These are phyloP conservation scores for Quambalaria eucalypti DNA, from an alignment of 1,284 basidiomycete species.

Conservation along the genomic window DNA sequence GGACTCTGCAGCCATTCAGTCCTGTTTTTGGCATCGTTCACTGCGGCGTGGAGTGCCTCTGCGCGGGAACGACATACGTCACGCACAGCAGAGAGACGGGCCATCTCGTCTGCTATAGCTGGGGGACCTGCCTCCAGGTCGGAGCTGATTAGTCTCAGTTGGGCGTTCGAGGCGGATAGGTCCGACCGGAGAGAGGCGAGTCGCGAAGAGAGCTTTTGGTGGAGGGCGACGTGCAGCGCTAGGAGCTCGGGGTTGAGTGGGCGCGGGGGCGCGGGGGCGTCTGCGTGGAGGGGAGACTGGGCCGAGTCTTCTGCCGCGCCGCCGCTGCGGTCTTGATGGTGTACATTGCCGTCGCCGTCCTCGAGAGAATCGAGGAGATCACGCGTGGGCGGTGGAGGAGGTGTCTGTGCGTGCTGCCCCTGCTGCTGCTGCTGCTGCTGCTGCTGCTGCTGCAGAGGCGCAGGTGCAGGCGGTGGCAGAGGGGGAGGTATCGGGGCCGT, in stretches of 20 bases:
- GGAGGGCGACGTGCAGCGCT: conserved; percentile 69
- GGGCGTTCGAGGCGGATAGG: conserved; percentile 59
- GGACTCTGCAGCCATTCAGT: conserved; percentile 45
- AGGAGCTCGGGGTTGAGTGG: conserved; percentile 66
- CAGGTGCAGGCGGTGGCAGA: neutral
- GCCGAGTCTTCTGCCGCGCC: neutral
- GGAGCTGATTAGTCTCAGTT: conserved; percentile 66
- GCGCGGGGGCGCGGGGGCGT: conserved; percentile 66
- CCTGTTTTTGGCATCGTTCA: conserved; percentile 60
- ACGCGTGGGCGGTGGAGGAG: neutral
- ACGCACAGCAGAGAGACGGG: conserved; percentile 82
- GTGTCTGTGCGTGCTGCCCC: neutral
- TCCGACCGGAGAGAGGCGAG: conserved; percentile 60
- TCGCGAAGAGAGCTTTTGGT: conserved; percentile 64
- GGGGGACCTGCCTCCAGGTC: conserved; percentile 82
- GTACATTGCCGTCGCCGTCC: conserved; percentile 15
- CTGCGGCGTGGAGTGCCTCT: conserved; percentile 58
- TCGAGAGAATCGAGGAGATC: conserved; percentile 18
- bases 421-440: neutral
- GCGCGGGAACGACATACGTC: conserved; percentile 78
- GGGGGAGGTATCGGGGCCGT: neutral
- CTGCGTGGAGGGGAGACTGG: neutral
- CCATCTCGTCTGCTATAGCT: conserved; percentile 90
- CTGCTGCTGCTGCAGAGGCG: neutral
- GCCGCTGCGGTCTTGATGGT: too few relatives aligned